phyloP scores from a whole-genome alignment of 257 asterid genomes.

The Solanum lycopersicoides region DNA sequence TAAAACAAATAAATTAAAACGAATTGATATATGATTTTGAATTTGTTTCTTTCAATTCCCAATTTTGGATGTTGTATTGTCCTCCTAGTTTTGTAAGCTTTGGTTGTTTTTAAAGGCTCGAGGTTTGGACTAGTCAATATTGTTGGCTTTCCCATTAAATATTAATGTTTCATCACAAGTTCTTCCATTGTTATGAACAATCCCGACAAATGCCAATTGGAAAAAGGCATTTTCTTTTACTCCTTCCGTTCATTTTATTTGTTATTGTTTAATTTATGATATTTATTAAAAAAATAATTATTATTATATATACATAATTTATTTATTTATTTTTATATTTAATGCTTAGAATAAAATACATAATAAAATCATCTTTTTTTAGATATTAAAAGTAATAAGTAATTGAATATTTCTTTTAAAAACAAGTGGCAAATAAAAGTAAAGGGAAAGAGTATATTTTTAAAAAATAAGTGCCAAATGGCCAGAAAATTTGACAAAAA shows the following conservation, averaged over 20 bases:
- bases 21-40: not conserved
- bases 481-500: too few species aligned
- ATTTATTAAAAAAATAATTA: too few species aligned
- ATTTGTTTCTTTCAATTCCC: not conserved
- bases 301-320: too few species aligned
- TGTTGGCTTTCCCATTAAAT: not conserved
- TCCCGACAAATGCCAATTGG: not conserved
- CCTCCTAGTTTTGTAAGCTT: constrained; percentile 4
- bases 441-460: fast-evolving
- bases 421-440: not conserved
- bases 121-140: constrained; percentile 6
- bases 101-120: constrained; percentile 21
- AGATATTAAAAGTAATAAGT: too few species aligned
- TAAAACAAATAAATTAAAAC: not conserved
- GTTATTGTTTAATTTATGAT: too few species aligned
- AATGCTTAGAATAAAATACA: too few species aligned
- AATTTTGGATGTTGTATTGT: constrained; percentile 8
- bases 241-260: too few species aligned
- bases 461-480: too few species aligned
- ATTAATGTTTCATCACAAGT: not conserved
- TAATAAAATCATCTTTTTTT: too few species aligned
- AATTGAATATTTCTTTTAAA: too few species aligned
- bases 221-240: not conserved
- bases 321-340: too few species aligned
- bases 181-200: not conserved